Evolutionary conservation across 192 early-diverging fungal genomes (phyloP).

Genomic region (Gonapodya sp.): DNA sequence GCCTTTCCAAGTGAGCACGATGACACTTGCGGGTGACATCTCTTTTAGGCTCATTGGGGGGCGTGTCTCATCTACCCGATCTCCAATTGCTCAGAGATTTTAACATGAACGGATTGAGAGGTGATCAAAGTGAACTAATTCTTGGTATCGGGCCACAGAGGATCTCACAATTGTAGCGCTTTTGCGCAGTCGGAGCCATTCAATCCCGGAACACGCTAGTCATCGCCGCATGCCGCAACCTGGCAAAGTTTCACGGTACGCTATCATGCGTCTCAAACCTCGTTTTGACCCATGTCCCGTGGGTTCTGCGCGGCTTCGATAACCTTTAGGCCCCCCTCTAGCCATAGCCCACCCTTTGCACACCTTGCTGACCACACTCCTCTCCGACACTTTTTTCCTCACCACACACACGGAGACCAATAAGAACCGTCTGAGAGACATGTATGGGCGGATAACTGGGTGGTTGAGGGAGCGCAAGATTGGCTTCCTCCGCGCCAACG

Average conservation of each 20-base stretch:
- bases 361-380: slow-evolving; percentile 37
- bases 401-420: slow-evolving; percentile 50
- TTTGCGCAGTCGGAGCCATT: background rate
- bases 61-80: too few relatives aligned
- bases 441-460: slow-evolving; percentile 30
- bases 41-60: too few relatives aligned
- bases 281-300: background rate
- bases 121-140: slow-evolving; percentile 33
- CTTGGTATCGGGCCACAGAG: background rate
- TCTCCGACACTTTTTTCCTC: slow-evolving; percentile 44
- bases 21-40: too few relatives aligned
- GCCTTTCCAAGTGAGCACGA: slow-evolving; percentile 76
- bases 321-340: slow-evolving; percentile 38
- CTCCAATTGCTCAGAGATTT: too few relatives aligned
- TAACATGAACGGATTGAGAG: slow-evolving; percentile 62
- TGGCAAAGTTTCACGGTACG: slow-evolving; percentile 4
- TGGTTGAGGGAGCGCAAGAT: slow-evolving; percentile 37
- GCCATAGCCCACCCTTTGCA: slow-evolving; percentile 50
- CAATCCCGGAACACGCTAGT: background rate
- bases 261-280: too few relatives aligned
- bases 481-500: slow-evolving; percentile 46
- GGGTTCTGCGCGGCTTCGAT: background rate
- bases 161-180: too few relatives aligned
- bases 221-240: background rate
- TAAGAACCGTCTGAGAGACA: slow-evolving; percentile 37